phyloP scores from a whole-genome alignment of 306 rosid genomes.

The Boehmeria nivea region DNA sequence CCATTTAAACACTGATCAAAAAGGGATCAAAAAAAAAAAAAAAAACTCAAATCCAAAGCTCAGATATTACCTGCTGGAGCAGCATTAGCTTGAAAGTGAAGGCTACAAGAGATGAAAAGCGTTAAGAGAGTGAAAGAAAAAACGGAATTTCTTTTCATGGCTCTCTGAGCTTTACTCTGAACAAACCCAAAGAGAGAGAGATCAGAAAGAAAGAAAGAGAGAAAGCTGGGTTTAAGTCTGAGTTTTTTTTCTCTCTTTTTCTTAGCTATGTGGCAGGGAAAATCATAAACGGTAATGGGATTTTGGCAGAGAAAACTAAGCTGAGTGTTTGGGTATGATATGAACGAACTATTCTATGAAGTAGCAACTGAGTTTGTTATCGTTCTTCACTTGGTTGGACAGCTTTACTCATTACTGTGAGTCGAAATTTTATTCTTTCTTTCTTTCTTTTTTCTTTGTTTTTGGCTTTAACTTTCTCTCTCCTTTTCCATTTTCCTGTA shows the following conservation, averaged over 20 bases:
- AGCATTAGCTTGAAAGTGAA: conserved; percentile 55
- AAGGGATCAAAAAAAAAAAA: not conserved
- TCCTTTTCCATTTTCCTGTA: no score
- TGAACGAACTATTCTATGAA: no score
- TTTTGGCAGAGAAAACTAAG: not conserved
- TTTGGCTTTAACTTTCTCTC: no score
- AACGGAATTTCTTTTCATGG: conserved; percentile 52
- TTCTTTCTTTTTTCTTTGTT: no score
- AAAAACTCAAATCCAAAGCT: not conserved
- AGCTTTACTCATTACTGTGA: no score
- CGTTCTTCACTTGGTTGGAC: no score
- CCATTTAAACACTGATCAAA: no score
- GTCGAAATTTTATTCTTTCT: no score
- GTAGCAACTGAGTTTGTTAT: no score
- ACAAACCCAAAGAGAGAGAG: not conserved
- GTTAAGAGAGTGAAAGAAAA: conserved; percentile 28
- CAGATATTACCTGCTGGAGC: conserved; percentile 77
- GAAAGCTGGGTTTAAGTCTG: not conserved
- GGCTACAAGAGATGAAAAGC: conserved; percentile 32
- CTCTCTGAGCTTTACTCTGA: conserved; percentile 13
- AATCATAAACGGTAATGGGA: not conserved
- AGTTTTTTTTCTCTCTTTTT: no score
- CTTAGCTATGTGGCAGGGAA: not conserved
- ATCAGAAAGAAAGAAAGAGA: conserved; percentile 3
- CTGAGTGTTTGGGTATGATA: no score